Conservation (phyloP, 2,329 filamentous ascomycete genomes). For the Fusarium globosum region DNA sequence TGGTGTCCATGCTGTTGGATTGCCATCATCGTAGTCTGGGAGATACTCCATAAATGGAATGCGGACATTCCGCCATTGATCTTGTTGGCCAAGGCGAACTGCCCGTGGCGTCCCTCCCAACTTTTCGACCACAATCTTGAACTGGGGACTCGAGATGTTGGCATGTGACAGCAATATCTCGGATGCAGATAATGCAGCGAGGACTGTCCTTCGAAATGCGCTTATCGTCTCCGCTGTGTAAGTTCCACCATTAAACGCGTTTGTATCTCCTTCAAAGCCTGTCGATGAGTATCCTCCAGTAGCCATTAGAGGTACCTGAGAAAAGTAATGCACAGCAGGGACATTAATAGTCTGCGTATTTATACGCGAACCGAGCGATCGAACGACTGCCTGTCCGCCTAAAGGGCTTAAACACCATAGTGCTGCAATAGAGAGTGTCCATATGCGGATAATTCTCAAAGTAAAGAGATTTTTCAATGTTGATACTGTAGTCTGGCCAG, state of each 20-base stretch:
- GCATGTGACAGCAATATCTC: not conserved
- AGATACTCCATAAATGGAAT: not conserved
- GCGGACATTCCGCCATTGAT: not conserved
- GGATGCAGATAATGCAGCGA: not conserved
- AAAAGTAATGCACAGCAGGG: not conserved
- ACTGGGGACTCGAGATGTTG: not conserved
- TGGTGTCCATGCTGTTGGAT: not conserved
- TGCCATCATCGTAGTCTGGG: not conserved
- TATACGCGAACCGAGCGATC: not conserved
- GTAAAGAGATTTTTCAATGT: not conserved
- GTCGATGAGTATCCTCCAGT: fast-evolving
- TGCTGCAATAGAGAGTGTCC: not conserved
- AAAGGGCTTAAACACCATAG: not conserved
- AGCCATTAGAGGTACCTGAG: not conserved
- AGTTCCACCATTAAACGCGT: not conserved
- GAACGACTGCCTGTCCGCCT: not conserved
- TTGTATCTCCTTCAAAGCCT: not conserved
- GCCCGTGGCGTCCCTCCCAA: not conserved
- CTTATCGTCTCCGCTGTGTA: fast-evolving
- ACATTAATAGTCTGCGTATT: not conserved
- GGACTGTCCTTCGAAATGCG: not conserved
- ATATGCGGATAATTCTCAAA: not conserved
- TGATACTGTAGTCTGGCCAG: not conserved
- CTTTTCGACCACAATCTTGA: fast-evolving
- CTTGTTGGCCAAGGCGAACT: not conserved